phyloP scores from a whole-genome alignment of 257 asterid species.

The Petunia axillaris region DNA sequence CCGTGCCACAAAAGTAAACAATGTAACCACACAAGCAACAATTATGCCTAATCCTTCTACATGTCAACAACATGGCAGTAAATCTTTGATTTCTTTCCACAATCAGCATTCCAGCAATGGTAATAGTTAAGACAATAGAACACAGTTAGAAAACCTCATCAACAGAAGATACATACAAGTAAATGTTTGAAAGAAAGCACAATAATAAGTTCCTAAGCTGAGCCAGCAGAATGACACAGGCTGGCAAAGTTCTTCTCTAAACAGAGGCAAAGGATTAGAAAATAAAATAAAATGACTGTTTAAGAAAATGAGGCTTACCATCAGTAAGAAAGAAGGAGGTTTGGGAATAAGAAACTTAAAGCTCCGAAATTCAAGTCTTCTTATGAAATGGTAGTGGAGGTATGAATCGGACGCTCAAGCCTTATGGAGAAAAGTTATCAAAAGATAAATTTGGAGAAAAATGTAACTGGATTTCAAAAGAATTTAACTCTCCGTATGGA shows the following conservation, averaged over 20 bases:
- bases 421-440: too few species aligned
- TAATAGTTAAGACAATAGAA: not conserved
- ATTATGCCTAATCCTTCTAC: not conserved
- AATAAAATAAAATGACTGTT: not conserved
- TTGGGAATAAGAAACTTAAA: too few species aligned
- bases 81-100: not conserved
- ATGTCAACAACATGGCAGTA: not conserved
- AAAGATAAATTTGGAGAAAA: too few species aligned
- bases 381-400: too few species aligned
- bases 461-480: too few species aligned
- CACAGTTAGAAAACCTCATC: slow-evolving; percentile 5
- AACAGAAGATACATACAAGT: not conserved
- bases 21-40: not conserved
- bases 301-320: not conserved
- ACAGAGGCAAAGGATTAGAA: not conserved
- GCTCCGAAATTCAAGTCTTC: too few species aligned
- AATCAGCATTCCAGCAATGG: not conserved
- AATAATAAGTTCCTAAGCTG: slow-evolving; percentile 10
- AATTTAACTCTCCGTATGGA: too few species aligned
- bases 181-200: not conserved
- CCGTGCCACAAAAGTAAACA: slow-evolving; percentile 23
- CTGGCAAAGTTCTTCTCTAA: slow-evolving; percentile 16
- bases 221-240: slow-evolving; percentile 8
- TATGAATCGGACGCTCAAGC: too few species aligned
- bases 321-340: too few species aligned